Conservation (phyloP, 2,329 filamentous ascomycete species). For the Fusarium sp. region DNA sequence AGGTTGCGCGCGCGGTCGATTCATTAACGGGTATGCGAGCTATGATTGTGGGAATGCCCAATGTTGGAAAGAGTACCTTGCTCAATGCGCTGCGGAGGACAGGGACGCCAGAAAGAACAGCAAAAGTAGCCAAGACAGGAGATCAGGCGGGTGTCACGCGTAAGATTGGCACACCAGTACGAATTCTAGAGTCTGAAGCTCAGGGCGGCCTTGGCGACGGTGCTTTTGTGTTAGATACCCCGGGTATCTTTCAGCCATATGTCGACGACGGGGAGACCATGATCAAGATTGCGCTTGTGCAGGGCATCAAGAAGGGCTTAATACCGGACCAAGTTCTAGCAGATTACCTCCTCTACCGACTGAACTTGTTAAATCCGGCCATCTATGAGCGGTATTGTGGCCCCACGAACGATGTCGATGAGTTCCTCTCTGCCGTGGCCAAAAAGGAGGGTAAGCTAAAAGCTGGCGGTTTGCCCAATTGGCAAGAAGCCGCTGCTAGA, state of each 20-base stretch:
- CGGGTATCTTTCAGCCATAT: slow-evolving; percentile 95
- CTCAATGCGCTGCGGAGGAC: slow-evolving; percentile 85
- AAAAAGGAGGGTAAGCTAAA: slow-evolving; percentile 81
- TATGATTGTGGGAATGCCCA: slow-evolving; percentile 96
- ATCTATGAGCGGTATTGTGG: slow-evolving; percentile 74
- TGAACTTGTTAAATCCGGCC: slow-evolving; percentile 77
- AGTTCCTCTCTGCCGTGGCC: slow-evolving; percentile 80
- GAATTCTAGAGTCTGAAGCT: slow-evolving; percentile 71
- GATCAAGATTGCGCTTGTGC: slow-evolving; percentile 94
- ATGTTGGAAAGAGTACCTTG: slow-evolving; percentile 96
- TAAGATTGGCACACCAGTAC: slow-evolving; percentile 86
- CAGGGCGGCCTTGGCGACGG: slow-evolving; percentile 66
- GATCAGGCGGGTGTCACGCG: slow-evolving; percentile 91
- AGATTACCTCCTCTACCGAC: slow-evolving; percentile 89
- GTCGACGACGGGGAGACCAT: slow-evolving; percentile 88
- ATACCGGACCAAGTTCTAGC: slow-evolving; percentile 84
- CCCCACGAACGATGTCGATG: slow-evolving; percentile 88
- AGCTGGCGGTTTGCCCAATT: slow-evolving; percentile 79
- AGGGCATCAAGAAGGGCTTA: slow-evolving; percentile 91
- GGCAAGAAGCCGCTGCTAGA: slow-evolving; percentile 82
- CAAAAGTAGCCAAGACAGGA: slow-evolving; percentile 85
- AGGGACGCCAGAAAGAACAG: slow-evolving; percentile 65
- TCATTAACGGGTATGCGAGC: slow-evolving; percentile 86
- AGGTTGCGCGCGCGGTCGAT: slow-evolving; percentile 56
- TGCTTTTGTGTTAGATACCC: slow-evolving; percentile 91